Evolutionary conservation across 306 rosid genomes (phyloP).

Genomic region (Vachellia collinsii): DNA sequence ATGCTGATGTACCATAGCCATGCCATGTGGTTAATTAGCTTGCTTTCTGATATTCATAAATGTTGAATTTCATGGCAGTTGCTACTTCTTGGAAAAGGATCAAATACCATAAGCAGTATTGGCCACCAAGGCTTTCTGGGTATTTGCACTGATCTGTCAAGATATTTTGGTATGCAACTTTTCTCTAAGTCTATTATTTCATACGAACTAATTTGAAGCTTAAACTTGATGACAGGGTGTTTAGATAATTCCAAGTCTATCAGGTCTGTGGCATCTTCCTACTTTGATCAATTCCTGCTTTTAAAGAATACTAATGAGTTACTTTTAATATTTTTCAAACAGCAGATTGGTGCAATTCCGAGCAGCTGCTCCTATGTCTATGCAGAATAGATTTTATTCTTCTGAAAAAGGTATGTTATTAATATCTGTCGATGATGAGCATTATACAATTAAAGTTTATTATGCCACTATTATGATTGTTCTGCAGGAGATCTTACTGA

Average conservation of each 20-base stretch:
- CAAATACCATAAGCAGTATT: conserved; percentile 12
- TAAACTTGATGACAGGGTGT: conserved; percentile 34
- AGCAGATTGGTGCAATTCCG: conserved; percentile 32
- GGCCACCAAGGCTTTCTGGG: conserved; percentile 27
- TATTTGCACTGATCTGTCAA: neutral
- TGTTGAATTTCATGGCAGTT: conserved; percentile 21
- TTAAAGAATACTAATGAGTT: neutral
- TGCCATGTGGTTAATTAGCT: neutral
- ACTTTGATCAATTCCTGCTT: neutral
- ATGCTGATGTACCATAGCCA: neutral
- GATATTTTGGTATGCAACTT: conserved; percentile 16
- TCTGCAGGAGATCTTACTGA: conserved; percentile 58
- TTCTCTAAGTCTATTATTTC: neutral
- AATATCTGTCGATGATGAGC: neutral
- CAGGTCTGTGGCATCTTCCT: conserved; percentile 27
- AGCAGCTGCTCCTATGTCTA: conserved; percentile 34
- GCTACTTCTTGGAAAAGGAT: conserved; percentile 38
- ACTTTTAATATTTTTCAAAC: conserved; percentile 5
- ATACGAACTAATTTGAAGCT: conserved; percentile 10
- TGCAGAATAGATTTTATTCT: conserved; percentile 47
- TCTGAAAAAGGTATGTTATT: conserved; percentile 54
- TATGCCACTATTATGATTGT: neutral
- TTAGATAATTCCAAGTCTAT: conserved; percentile 20
- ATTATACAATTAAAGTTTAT: neutral
- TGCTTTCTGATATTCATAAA: conserved; percentile 10